Evolutionary conservation across 495 filamentous ascomycete species (phyloP).

Genomic region (Hypoxylon fuscum): DNA sequence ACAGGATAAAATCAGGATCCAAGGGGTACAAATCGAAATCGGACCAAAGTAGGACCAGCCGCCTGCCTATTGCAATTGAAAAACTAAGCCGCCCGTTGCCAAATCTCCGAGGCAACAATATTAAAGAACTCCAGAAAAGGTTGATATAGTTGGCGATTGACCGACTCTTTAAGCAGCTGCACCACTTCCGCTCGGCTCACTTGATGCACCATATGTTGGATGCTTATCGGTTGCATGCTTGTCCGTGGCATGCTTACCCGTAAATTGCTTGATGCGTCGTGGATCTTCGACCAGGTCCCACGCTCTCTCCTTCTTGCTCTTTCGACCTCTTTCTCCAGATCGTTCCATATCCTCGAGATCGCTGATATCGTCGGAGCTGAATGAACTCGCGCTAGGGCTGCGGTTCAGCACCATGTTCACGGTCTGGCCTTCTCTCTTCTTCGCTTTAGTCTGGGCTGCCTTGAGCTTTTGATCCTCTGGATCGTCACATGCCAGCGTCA

Average conservation of each 20-base stretch:
- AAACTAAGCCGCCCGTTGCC: constrained; percentile 1
- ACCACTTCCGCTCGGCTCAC: constrained; percentile 28
- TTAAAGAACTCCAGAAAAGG: constrained; percentile 1
- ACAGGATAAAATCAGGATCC: neutral
- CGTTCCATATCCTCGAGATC: constrained; percentile 66
- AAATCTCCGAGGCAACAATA: neutral
- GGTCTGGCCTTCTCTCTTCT: constrained; percentile 68
- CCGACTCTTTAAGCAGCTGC: constrained; percentile 13
- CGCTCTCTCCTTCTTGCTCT: constrained; percentile 55
- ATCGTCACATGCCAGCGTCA: constrained; percentile 76
- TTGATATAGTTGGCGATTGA: neutral
- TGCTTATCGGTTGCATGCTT: no score
- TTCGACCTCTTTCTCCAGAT: constrained; percentile 40
- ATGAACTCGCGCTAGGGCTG: constrained; percentile 59
- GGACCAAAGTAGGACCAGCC: constrained; percentile 6
- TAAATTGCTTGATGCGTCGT: constrained; percentile 39
- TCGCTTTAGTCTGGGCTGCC: constrained; percentile 57
- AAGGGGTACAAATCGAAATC: neutral
- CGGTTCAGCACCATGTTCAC: constrained; percentile 73
- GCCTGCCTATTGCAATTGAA: neutral
- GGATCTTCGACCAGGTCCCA: constrained; percentile 56
- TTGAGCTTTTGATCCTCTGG: constrained; percentile 67
- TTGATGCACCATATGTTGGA: constrained; percentile 2
- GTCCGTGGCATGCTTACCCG: no score
- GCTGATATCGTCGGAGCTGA: constrained; percentile 81